A percentile compares a stretch with the other conserved stretches of the same genome.
phyloP scores from a whole-genome alignment of 768 basidiomycete species.

The Steccherinum ochraceum region DNA sequence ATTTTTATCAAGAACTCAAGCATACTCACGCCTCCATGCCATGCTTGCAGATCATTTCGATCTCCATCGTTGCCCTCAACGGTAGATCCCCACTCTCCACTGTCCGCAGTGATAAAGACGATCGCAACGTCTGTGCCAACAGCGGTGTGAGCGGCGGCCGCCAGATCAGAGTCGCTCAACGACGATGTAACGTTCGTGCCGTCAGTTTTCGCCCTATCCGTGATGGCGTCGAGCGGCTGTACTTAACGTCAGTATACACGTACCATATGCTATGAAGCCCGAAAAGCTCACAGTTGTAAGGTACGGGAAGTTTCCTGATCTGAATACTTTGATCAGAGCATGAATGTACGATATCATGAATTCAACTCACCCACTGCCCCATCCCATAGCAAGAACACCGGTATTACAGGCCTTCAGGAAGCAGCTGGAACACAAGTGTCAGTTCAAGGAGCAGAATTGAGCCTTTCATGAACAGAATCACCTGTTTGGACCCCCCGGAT shows the following conservation, averaged over 20 bases:
- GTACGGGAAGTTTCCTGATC: constrained; percentile 48
- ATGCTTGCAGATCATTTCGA: constrained; percentile 42
- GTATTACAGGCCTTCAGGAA: constrained; percentile 41
- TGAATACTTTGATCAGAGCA: too few relatives aligned
- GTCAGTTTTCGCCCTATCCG: constrained; percentile 28
- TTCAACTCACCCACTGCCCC: constrained; percentile 24
- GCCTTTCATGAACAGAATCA: constrained; percentile 16
- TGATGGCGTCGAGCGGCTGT: constrained; percentile 35
- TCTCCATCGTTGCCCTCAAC: constrained; percentile 59
- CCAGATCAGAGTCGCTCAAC: constrained; percentile 42
- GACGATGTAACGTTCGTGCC: constrained; percentile 40
- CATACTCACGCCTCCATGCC: constrained; percentile 42
- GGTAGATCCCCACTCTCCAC: constrained; percentile 17
- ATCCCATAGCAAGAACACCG: constrained; percentile 59
- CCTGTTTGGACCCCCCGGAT: constrained; percentile 49
- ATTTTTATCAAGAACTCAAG: constrained; percentile 14
- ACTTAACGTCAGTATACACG: not conserved
- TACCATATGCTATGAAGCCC: not conserved
- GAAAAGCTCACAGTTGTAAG: constrained; percentile 31
- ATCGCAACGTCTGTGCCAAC: constrained; percentile 42
- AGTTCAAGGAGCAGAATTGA: not conserved
- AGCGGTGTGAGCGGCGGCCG: constrained; percentile 36
- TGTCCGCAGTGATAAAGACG: constrained; percentile 45
- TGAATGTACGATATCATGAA: too few relatives aligned
- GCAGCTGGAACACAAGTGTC: not conserved